A percentile compares a stretch with the other conserved stretches of the same genome.
These are phyloP conservation scores for Medicago ruthenica DNA, from an alignment of 306 rosid species.

Conservation along the genomic window DNA sequence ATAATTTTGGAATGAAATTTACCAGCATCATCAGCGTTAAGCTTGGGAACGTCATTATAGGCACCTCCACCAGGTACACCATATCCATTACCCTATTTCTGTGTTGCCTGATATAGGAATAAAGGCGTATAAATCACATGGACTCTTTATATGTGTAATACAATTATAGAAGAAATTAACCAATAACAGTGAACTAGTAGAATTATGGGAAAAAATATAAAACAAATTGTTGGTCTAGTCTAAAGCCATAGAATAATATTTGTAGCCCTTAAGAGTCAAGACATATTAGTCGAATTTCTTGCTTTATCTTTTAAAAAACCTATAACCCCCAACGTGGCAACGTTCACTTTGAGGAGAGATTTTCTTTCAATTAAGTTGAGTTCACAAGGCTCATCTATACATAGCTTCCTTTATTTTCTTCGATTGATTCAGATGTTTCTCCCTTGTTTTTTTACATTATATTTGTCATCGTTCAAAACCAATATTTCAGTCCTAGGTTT, in stretches of 20 bases:
- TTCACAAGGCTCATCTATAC: background rate
- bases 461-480: background rate
- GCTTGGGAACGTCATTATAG: slow-evolving; percentile 58
- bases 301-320: background rate
- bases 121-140: slow-evolving; percentile 28
- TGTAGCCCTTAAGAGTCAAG: background rate
- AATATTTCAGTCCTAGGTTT: background rate
- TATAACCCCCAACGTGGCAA: slow-evolving; percentile 2
- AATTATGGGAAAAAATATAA: background rate
- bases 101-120: slow-evolving; percentile 65
- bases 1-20: slow-evolving; percentile 35
- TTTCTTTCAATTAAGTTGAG: background rate
- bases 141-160: background rate
- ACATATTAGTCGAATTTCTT: background rate
- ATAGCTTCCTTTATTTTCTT: background rate
- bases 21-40: slow-evolving; percentile 47
- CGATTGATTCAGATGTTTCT: background rate
- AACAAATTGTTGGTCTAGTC: slow-evolving; percentile 4
- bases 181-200: background rate
- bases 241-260: background rate
- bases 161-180: slow-evolving; percentile 24
- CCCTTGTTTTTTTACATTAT: background rate
- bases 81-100: slow-evolving; percentile 96
- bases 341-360: background rate
- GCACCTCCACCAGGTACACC: slow-evolving; percentile 99